Percentiles rank a stretch among this genome's conserved stretches.
These are phyloP conservation scores for Fusarium anguioides DNA, from an alignment of 2,329 filamentous ascomycete genomes.

Conservation along the genomic window DNA sequence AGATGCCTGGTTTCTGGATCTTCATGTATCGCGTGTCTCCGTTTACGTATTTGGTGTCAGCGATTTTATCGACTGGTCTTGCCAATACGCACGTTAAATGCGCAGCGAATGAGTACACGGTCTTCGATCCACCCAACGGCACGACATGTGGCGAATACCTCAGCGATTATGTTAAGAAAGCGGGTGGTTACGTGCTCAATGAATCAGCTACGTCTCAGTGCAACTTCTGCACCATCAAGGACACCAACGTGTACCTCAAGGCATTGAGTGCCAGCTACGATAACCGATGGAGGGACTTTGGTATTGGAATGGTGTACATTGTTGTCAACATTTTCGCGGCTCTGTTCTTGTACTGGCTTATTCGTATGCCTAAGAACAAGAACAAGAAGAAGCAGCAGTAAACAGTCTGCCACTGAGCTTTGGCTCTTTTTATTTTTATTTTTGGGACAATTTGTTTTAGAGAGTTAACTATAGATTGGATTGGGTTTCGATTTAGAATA, in stretches of 20 bases:
- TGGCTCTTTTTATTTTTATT: constrained; percentile 9
- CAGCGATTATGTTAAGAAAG: constrained; percentile 53
- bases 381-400: constrained; percentile 38
- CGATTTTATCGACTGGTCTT: constrained; percentile 45
- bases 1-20: constrained; percentile 76
- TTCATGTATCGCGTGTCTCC: constrained; percentile 78
- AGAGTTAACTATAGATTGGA: constrained; percentile 12
- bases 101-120: constrained; percentile 71
- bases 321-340: constrained; percentile 63
- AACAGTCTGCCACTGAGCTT: background rate
- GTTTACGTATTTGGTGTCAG: constrained; percentile 51
- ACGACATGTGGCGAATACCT: constrained; percentile 69
- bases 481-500: constrained; percentile 11
- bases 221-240: constrained; percentile 56
- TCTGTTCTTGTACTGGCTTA: constrained; percentile 63
- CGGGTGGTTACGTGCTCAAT: constrained; percentile 65
- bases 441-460: background rate
- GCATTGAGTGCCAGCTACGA: constrained; percentile 58
- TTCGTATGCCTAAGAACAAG: constrained; percentile 54
- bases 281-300: constrained; percentile 68
- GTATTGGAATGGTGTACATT: constrained; percentile 66
- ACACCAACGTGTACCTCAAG: constrained; percentile 56
- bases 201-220: constrained; percentile 61
- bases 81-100: constrained; percentile 57
- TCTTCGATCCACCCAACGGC: constrained; percentile 66